Conservation (phyloP, 371 early-diverging fungal species). For the Rhizopus sp. region DNA sequence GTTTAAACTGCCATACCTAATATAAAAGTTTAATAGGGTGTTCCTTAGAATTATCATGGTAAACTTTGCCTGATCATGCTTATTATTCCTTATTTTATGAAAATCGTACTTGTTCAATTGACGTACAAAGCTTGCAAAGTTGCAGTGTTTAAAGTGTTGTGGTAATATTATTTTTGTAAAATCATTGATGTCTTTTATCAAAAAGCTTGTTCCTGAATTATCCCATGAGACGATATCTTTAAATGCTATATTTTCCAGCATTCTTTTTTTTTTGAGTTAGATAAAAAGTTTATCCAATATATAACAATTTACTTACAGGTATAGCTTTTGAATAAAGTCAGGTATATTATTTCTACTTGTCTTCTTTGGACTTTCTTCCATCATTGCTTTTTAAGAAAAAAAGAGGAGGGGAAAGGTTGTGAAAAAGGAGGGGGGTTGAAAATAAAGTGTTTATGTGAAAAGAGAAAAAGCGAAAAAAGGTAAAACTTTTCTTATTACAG, state of each 20-base stretch:
- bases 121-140: conserved; percentile 92
- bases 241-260: conserved; percentile 71
- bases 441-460: too few relatives aligned
- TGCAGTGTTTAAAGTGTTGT: conserved; percentile 90
- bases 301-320: conserved; percentile 1
- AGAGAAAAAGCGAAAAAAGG: conserved; percentile 4
- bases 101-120: conserved; percentile 98
- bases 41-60: too few relatives aligned
- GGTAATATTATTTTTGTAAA: conserved; percentile 79
- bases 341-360: conserved; percentile 23
- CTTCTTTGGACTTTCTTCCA: conserved; percentile 12
- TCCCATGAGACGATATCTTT: conserved; percentile 78
- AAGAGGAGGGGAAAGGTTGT: not conserved
- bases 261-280: conserved; percentile 29
- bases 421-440: not conserved
- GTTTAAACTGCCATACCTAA: conserved; percentile 79
- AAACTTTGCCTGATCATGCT: conserved; percentile 55
- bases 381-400: not conserved
- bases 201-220: conserved; percentile 76
- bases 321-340: conserved; percentile 53
- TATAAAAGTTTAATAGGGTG: not conserved
- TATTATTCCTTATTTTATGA: conserved; percentile 72
- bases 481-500: not conserved
- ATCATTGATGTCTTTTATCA: conserved; percentile 79
- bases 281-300: not conserved